Conservation (phyloP, 2,329 filamentous ascomycete species). For the Pezicula radicicola region DNA sequence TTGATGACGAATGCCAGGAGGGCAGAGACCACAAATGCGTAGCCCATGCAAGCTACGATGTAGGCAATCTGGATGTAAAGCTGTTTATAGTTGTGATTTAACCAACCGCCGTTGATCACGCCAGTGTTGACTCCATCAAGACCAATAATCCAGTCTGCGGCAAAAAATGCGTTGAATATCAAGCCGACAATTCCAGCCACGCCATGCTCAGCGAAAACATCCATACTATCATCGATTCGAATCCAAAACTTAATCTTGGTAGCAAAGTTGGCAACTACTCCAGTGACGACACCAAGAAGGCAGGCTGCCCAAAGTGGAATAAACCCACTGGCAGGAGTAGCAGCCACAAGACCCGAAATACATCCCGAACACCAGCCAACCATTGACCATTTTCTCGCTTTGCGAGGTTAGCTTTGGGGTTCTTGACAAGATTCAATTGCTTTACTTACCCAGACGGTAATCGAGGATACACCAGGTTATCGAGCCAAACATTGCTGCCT, state of each 20-base stretch:
- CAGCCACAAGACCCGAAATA: conserved; percentile 68
- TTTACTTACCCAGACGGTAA: conserved; percentile 66
- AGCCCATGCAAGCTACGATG: conserved; percentile 62
- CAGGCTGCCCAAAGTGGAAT: conserved; percentile 67
- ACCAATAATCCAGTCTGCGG: conserved; percentile 66
- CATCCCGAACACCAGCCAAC: conserved; percentile 71
- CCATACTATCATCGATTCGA: conserved; percentile 67
- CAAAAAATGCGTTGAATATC: conserved; percentile 72
- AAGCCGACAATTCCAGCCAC: conserved; percentile 68
- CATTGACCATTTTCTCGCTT: conserved; percentile 57
- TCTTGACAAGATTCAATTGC: neutral
- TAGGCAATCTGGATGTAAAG: conserved; percentile 81
- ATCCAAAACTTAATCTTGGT: conserved; percentile 57
- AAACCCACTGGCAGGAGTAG: conserved; percentile 67
- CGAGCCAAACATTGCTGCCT: conserved; percentile 75
- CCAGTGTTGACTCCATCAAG: conserved; percentile 75
- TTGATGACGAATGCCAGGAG: conserved; percentile 74
- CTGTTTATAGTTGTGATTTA: conserved; percentile 71
- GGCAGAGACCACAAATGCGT: conserved; percentile 72
- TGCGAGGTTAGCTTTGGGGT: neutral
- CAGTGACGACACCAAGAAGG: conserved; percentile 63
- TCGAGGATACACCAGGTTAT: conserved; percentile 95
- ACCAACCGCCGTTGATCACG: conserved; percentile 61
- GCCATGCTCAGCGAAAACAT: conserved; percentile 70
- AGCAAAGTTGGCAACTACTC: conserved; percentile 64